Evolutionary conservation across 2,329 filamentous ascomycete species (phyloP), one percentile per base, ranked within the genome.

Genomic region (Furcasterigmium furcatum): DNA sequence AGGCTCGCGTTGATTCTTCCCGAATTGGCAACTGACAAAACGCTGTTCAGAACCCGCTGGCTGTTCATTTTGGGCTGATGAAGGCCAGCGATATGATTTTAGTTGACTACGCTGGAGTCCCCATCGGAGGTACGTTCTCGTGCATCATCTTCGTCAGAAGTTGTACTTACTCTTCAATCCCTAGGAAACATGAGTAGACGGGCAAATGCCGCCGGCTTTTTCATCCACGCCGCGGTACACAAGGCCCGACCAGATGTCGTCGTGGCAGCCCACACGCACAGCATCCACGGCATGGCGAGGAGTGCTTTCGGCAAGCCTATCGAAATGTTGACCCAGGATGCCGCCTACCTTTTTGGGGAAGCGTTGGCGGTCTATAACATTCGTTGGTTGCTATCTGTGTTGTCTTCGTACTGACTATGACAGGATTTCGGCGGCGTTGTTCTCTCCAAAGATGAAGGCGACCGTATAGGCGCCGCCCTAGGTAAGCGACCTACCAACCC

Each of bases 261-360:
- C 54, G 83, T 85, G 16, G 78, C 84, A 24, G 87, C 82, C 61
- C 86, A 90, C 57, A 79, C 80, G 4, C 85, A 89, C 60, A 79
- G 77, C n/a, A 72, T 72, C 32, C 73, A 77, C 13, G 86, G 85
- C 1, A 80, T 84, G 38, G 84, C 85, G 1, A 88, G 84, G 82
- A 79, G 76, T 43, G 71, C 73, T 2, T 88, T 89, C 57, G 82
- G 73, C 2, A 71, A 68, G 21, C 78, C 77, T 2, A 68, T 89
- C 16, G 84, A 88, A 48, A 88, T 88, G 84, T 67, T 88, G 45
- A 86, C 79, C 43, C 84, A 82, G 65, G 85, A 83, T 60, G 76
- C 84, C 4, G 80, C 77, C 56, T 80, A 80, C 53, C 76, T 89
- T 51, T 79, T 86, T 61, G 74, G 80, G 9, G 35, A 38, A 7